Conservation (phyloP, 371 early-diverging fungal genomes). For the Mucor ambiguus region DNA sequence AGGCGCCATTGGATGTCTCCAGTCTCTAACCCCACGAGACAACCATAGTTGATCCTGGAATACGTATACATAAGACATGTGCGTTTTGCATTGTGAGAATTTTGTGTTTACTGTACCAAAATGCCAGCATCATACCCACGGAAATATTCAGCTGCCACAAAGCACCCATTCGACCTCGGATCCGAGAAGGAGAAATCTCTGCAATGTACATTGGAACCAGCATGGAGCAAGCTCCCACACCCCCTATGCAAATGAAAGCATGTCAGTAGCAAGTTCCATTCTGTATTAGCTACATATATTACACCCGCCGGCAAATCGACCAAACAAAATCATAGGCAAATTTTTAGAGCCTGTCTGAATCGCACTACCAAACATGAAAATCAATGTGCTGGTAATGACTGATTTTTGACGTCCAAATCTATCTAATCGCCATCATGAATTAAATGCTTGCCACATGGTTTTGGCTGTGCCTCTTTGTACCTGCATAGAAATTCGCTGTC, state of each 20-base stretch:
- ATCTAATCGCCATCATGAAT: conserved; percentile 9
- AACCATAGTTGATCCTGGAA: conserved; percentile 16
- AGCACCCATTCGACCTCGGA: conserved; percentile 81
- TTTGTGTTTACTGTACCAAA: conserved; percentile 9
- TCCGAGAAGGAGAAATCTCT: conserved; percentile 76
- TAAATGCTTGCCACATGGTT: background rate
- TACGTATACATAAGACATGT: background rate
- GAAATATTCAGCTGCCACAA: conserved; percentile 87
- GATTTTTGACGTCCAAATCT: conserved; percentile 21
- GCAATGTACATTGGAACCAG: conserved; percentile 55
- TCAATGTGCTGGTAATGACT: conserved; percentile 33
- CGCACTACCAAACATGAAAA: conserved; percentile 74
- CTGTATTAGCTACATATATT: background rate
- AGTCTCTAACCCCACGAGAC: conserved; percentile 12
- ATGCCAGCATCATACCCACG: conserved; percentile 44
- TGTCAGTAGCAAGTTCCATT: background rate
- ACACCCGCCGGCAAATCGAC: conserved; percentile 77
- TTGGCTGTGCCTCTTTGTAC: conserved; percentile 1
- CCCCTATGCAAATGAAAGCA: conserved; percentile 8
- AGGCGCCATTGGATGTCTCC: conserved; percentile 65
- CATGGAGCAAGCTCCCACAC: conserved; percentile 20
- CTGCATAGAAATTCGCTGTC: conserved; percentile 19
- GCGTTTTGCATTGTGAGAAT: background rate
- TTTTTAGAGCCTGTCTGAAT: conserved; percentile 64
- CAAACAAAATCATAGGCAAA: conserved; percentile 64